These are phyloP conservation scores for Lenzites betulinus DNA, from an alignment of 768 basidiomycete genomes.

Conservation along the genomic window DNA sequence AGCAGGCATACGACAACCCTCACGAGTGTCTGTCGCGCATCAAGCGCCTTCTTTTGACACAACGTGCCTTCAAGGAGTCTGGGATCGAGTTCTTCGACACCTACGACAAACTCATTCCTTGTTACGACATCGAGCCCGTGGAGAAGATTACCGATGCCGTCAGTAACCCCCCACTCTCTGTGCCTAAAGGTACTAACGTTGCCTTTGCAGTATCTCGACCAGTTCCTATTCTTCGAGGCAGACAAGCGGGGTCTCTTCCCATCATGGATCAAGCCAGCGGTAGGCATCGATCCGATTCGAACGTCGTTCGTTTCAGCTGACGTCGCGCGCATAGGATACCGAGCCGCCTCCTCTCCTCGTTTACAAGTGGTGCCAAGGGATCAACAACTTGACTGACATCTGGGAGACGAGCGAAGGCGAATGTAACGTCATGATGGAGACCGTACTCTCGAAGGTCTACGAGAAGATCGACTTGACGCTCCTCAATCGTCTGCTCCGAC, in stretches of 20 bases:
- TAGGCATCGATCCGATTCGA: slow-evolving; percentile 28
- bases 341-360: slow-evolving; percentile 96
- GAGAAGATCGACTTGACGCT: slow-evolving; percentile 98
- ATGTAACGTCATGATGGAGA: slow-evolving; percentile 99
- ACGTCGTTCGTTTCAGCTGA: neutral
- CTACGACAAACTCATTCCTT: slow-evolving; percentile 97
- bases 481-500: slow-evolving; percentile 90
- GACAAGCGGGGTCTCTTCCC: slow-evolving; percentile 99
- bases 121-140: slow-evolving; percentile 98
- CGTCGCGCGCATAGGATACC: slow-evolving; percentile 52
- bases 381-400: slow-evolving; percentile 97
- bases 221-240: slow-evolving; percentile 98
- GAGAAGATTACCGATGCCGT: slow-evolving; percentile 99
- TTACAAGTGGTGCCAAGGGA: slow-evolving; percentile 99
- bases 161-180: too few relatives aligned
- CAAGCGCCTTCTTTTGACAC: slow-evolving; percentile 94
- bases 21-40: slow-evolving; percentile 99
- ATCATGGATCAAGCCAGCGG: slow-evolving; percentile 96
- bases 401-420: slow-evolving; percentile 99
- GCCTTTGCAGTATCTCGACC: slow-evolving; percentile 77
- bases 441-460: slow-evolving; percentile 95
- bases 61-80: slow-evolving; percentile 97
- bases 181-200: slow-evolving; percentile 13
- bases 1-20: slow-evolving; percentile 99
- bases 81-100: slow-evolving; percentile 98